phyloP scores from a whole-genome alignment of 2,329 filamentous ascomycete species.

The Madurella mycetomatis region DNA sequence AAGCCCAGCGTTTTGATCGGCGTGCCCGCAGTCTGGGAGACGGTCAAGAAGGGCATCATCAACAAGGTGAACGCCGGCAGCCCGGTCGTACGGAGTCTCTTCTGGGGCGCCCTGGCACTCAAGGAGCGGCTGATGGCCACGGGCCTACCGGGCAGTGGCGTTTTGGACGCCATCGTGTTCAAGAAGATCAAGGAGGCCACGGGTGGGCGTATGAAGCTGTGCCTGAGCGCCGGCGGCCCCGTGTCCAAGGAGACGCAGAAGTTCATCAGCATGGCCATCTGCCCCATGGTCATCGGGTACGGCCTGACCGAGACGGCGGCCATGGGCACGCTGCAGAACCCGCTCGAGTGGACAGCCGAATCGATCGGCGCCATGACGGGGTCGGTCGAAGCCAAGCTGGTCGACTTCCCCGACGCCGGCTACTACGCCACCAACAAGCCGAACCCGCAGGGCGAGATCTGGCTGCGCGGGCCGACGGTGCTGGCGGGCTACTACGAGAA shows the following conservation, averaged over 20 bases:
- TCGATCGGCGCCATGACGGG: slow-evolving; percentile 70
- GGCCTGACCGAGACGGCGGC: slow-evolving; percentile 81
- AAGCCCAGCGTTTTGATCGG: slow-evolving; percentile 78
- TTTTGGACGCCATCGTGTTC: slow-evolving; percentile 78
- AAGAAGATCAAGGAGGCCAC: slow-evolving; percentile 90
- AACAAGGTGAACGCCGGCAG: slow-evolving; percentile 68
- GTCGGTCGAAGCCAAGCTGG: slow-evolving; percentile 75
- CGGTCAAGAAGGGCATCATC: slow-evolving; percentile 84
- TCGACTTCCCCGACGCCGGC: slow-evolving; percentile 79
- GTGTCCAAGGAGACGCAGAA: slow-evolving; percentile 79
- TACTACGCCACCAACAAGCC: slow-evolving; percentile 74
- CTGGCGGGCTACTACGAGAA: slow-evolving; percentile 72
- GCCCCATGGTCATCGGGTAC: slow-evolving; percentile 85
- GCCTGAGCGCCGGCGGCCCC: slow-evolving; percentile 82
- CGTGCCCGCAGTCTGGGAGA: slow-evolving; percentile 86
- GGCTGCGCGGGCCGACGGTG: slow-evolving; percentile 74
- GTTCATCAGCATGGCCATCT: slow-evolving; percentile 84
- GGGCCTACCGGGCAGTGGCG: slow-evolving; percentile 60
- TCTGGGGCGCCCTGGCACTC: slow-evolving; percentile 57
- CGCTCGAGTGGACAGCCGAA: slow-evolving; percentile 70
- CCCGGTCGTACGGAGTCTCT: slow-evolving; percentile 66
- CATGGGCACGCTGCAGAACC: slow-evolving; percentile 71
- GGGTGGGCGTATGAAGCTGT: slow-evolving; percentile 73
- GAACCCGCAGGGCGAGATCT: slow-evolving; percentile 77
- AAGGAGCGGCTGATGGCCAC: slow-evolving; percentile 48